Base-by-base conservation (phyloP, 208 protist species). In the Leishmania major region DNA sequence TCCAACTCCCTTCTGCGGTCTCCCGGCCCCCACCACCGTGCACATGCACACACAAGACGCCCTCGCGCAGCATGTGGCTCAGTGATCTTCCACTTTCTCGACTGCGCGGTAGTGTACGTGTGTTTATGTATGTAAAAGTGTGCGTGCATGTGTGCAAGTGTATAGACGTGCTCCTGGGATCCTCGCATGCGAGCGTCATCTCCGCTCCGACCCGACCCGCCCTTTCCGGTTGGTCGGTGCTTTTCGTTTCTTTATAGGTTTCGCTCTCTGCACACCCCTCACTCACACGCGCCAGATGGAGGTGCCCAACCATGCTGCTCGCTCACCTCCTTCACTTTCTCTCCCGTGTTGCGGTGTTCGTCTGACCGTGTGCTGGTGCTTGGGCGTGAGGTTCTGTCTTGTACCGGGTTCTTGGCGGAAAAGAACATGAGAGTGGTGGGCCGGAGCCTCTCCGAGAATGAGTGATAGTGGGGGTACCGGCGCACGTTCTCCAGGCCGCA, bases 141-240 rank as follows among this genome's bases (percentile, higher is more conserved):
- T 79, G 55, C 82, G 66, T 80, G 73, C 67, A 37, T 67, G 73
- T 69, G 37, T 67, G 53, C 3, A 15, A 72, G 75, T 2, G 35
- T 78, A 28, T 67, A 45, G 28, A 45, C 51, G 31, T 67, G 22
- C 5, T 11, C n/a, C 10, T 22, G 60, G 6, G 10, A 35, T 37
- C 17, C 60, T 35, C 22, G 10, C 6, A 67, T 11, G n/a, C 22
- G 10, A 0, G 28, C 22, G 28, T 22, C 60, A 6, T 35, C n/a
- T 15, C 10, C 60, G 28, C 60, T 3, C 60, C 60, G 25, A 15
- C 60, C n/a, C 60, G 31, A 7, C 22, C 10, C 22, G 2, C 60
- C 10, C 60, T 0, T 43, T 43, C 40, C 40, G 40, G 53, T 22
- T 22, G 17, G 53, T 57, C 53, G 19, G 13, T 0, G 53, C 53